Base-by-base conservation (phyloP, 371 early-diverging fungal species). In the Lichtheimia hyalospora region DNA sequence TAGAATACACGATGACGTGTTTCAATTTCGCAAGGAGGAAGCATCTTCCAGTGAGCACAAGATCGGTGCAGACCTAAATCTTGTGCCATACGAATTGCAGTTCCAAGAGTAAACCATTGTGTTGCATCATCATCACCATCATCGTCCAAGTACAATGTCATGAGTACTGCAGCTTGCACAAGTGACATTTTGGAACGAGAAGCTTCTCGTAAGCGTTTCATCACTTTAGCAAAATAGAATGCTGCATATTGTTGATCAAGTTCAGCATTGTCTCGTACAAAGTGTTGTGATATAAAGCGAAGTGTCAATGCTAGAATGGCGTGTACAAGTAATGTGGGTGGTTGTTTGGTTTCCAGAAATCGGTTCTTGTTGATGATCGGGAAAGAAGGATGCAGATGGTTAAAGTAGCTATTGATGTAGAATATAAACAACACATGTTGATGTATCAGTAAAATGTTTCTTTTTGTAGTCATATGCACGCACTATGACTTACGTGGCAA, bases 31-130 rank as follows among this genome's bases (percentile, higher is more conserved):
- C 73, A 60, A 1, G 62, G 59, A 25, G 83, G 81, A 24, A 85
- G 60, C 13, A 55, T 55, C 46, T 80, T 76, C 76, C 84, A 80
- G 44, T 81, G 74, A 2, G 70, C 53, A 57, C 79, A 80, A 13
- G 83, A 83, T 21, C 87, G 79, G 62, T 89, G 89, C 57, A 89
- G 65, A 2, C 89, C 89, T 27, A 89, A 49, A 58, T 89, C 89
- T 62, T 87, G 85, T 6, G 87, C 87, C 82, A 85, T 82, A 10
- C 87, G 78, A 34, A 82, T 86, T 3, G 89, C 87, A 58, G 72
- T 77, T 10, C 89, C 89, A 14, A 85, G 71, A 25, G 71, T 77
- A 64, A 73, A 79, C 85, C 85, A 87, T 54, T 80, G 81, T 21
- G 71, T 54, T 6, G 73, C 69, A 2, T 80, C 81, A 6, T 75